Evolutionary conservation across 768 basidiomycete species (phyloP).

Genomic region (Floccularia luteovirens): DNA sequence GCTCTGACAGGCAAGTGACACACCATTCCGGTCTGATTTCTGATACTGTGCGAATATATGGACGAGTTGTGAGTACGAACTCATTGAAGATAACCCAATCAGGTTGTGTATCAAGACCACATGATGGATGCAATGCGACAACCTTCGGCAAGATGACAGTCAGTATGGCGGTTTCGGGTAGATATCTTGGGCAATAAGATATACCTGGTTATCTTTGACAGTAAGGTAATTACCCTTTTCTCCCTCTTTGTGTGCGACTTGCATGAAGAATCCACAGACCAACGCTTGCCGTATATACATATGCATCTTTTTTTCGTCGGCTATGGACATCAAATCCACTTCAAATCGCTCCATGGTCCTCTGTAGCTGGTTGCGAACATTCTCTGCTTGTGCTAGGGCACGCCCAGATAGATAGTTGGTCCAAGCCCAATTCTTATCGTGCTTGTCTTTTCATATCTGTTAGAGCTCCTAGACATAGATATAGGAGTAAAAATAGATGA

Average conservation of each 20-base stretch:
- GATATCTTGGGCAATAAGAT: not conserved
- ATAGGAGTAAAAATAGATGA: conserved; percentile 2
- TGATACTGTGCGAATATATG: conserved; percentile 88
- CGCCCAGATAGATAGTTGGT: conserved; percentile 79
- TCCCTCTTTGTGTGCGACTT: conserved; percentile 91
- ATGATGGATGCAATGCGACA: conserved; percentile 78
- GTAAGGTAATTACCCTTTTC: conserved; percentile 86
- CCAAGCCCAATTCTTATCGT: conserved; percentile 89
- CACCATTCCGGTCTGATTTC: conserved; percentile 86
- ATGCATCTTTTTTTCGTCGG: conserved; percentile 66
- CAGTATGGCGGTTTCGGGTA: not conserved
- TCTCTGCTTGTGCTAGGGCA: conserved; percentile 85
- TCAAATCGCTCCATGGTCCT: conserved; percentile 90
- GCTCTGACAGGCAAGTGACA: conserved; percentile 2
- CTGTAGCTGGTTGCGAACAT: conserved; percentile 84
- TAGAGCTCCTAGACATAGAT: not conserved
- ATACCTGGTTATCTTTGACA: conserved; percentile 89
- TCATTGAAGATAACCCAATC: conserved; percentile 95
- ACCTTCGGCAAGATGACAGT: conserved; percentile 26
- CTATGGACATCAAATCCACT: conserved; percentile 61
- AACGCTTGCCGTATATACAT: conserved; percentile 74
- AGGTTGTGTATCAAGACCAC: conserved; percentile 79
- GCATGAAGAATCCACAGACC: conserved; percentile 97
- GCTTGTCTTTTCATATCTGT: conserved; percentile 39
- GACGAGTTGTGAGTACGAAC: conserved; percentile 86